A percentile compares a stretch with the other conserved stretches of the same genome.
Evolutionary conservation across 805 yeast species (phyloP).

Genomic region (Kazachstania psychrophila): DNA sequence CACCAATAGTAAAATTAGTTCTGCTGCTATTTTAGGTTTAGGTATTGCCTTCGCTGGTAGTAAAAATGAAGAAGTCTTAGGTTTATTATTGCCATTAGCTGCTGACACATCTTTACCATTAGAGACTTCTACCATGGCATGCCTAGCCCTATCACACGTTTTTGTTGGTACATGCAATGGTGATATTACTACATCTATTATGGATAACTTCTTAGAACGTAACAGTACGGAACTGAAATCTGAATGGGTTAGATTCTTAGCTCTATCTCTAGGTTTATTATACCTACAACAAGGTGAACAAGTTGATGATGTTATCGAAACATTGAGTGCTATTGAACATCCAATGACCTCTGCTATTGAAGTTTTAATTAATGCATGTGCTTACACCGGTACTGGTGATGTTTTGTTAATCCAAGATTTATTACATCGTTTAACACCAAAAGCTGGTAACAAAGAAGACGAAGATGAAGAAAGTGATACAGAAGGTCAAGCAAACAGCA

Average conservation of each 20-base stretch:
- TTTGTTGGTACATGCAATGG: slow-evolving; percentile 96
- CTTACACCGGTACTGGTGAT: slow-evolving; percentile 96
- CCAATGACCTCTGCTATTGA: slow-evolving; percentile 85
- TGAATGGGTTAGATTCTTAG: slow-evolving; percentile 83
- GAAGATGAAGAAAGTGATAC: slow-evolving; percentile 46
- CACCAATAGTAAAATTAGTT: slow-evolving; percentile 51
- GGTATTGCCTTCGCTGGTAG: slow-evolving; percentile 96
- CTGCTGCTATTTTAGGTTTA: slow-evolving; percentile 81
- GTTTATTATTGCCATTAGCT: slow-evolving; percentile 69
- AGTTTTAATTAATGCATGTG: slow-evolving; percentile 83
- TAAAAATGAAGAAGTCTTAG: slow-evolving; percentile 72
- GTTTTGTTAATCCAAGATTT: slow-evolving; percentile 88
- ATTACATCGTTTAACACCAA: slow-evolving; percentile 73
- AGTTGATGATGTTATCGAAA: slow-evolving; percentile 87
- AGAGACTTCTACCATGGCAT: slow-evolving; percentile 77
- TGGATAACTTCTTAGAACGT: slow-evolving; percentile 84
- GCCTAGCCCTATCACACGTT: slow-evolving; percentile 85
- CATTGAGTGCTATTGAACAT: slow-evolving; percentile 90
- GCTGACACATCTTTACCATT: slow-evolving; percentile 65
- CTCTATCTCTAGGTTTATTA: slow-evolving; percentile 82
- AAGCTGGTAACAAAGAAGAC: slow-evolving; percentile 49
- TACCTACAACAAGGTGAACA: slow-evolving; percentile 92
- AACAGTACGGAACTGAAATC: slow-evolving; percentile 66
- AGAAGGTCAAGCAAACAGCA: slow-evolving; percentile 28
- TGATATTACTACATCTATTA: slow-evolving; percentile 83